Percentiles rank a stretch among this genome's conserved stretches.
Evolutionary conservation across 2,329 filamentous ascomycete species (phyloP).

Genomic region (Raffaelea ambrosiae): DNA sequence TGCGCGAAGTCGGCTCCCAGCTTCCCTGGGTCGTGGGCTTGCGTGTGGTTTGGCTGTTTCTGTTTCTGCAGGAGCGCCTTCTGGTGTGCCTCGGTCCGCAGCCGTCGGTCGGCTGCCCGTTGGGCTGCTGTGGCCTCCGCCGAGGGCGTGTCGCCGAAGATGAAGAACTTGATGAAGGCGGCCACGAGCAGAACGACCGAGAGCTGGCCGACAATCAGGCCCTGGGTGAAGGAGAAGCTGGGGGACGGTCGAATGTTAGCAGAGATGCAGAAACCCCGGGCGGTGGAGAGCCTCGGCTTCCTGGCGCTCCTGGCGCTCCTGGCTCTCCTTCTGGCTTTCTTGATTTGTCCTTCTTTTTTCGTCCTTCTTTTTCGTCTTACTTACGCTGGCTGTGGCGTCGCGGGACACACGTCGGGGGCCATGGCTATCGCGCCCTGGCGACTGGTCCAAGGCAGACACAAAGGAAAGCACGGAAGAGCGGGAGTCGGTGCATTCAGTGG

Average conservation of each 20-base stretch:
- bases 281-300: too few species aligned
- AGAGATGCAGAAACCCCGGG: too few species aligned
- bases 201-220: constrained; percentile 85
- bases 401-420: constrained; percentile 32
- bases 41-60: constrained; percentile 35
- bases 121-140: constrained; percentile 70
- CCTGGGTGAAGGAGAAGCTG: constrained; percentile 86
- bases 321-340: too few species aligned
- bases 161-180: constrained; percentile 99
- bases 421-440: constrained; percentile 18
- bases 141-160: constrained; percentile 88
- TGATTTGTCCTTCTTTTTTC: too few species aligned
- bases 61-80: constrained; percentile 49
- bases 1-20: constrained; percentile 18
- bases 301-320: too few species aligned
- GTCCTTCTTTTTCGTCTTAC: constrained; percentile 14
- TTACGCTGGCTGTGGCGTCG: constrained; percentile 37
- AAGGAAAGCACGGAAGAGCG: too few species aligned
- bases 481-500: too few species aligned
- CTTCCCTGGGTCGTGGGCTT: constrained; percentile 26
- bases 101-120: constrained; percentile 65
- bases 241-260: neutral
- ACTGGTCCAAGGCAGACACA: too few species aligned
- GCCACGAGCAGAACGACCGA: constrained; percentile 86
- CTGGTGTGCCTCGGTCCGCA: constrained; percentile 67